phyloP scores from a whole-genome alignment of 371 early-diverging fungal species.

The Mucor racemosus region DNA sequence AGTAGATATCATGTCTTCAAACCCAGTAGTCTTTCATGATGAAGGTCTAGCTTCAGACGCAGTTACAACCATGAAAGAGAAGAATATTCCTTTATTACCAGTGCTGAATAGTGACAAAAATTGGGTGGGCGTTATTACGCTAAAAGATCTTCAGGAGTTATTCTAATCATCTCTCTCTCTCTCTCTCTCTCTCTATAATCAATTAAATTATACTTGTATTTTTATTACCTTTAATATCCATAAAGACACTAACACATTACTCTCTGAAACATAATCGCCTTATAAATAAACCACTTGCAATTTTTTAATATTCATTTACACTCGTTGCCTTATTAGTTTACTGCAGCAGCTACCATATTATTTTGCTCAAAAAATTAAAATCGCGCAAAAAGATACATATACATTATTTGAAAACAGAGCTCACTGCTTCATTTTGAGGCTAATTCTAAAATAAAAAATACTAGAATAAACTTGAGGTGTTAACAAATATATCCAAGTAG shows the following conservation, averaged over 20 bases:
- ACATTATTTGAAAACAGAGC: too few species aligned
- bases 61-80: constrained; percentile 32
- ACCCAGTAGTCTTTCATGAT: constrained; percentile 35
- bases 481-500: too few species aligned
- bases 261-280: not conserved
- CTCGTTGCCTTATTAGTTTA: too few species aligned
- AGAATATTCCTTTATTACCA: constrained; percentile 43
- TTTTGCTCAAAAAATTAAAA: not conserved
- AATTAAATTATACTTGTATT: constrained; percentile 15
- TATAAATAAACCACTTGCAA: not conserved
- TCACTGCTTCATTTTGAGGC: too few species aligned
- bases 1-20: constrained; percentile 42
- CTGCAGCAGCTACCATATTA: too few species aligned
- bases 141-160: constrained; percentile 52
- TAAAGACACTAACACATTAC: not conserved
- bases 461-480: too few species aligned
- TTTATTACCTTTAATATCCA: constrained; percentile 5
- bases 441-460: too few species aligned
- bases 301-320: not conserved
- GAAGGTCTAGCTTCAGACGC: constrained; percentile 48
- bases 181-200: not conserved
- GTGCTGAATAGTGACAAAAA: constrained; percentile 34
- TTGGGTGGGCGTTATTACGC: constrained; percentile 47
- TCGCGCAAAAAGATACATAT: too few species aligned
- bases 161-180: constrained; percentile 17